These are phyloP conservation scores for Eimeria zaria DNA, from an alignment of 169 alveolate species.

Conservation along the genomic window DNA sequence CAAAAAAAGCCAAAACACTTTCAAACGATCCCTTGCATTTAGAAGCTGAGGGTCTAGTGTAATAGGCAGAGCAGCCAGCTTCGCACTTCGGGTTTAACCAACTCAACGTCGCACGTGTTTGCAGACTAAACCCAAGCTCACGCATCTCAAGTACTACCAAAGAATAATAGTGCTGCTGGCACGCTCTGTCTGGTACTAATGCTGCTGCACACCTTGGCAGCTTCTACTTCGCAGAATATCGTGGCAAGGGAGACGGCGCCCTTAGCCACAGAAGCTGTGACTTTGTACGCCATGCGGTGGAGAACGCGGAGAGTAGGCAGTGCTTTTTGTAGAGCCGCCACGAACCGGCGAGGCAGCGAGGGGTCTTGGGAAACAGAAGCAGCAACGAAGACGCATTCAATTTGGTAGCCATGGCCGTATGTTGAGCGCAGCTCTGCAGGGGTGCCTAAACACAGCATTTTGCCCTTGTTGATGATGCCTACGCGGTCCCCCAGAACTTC, in stretches of 20 bases:
- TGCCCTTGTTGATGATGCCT: constrained; percentile 91
- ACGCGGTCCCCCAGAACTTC: constrained; percentile 94
- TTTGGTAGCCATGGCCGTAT: constrained; percentile 92
- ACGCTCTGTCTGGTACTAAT: background rate
- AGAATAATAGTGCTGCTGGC: background rate
- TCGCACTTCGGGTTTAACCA: background rate
- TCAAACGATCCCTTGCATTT: background rate
- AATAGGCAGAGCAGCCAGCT: background rate
- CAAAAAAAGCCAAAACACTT: background rate
- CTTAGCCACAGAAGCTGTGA: constrained; percentile 62
- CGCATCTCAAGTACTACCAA: background rate
- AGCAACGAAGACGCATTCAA: constrained; percentile 73
- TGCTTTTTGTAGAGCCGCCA: background rate
- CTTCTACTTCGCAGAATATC: constrained; percentile 55
- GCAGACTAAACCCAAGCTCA: background rate
- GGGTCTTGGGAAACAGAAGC: constrained; percentile 45
- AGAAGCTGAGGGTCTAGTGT: background rate
- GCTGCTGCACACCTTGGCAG: constrained; percentile 13
- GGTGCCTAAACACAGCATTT: constrained; percentile 88
- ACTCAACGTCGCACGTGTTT: background rate
- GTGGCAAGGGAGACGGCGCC: constrained; percentile 70
- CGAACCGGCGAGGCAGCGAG: constrained; percentile 38
- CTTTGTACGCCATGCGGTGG: constrained; percentile 76
- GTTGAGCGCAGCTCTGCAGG: constrained; percentile 89
- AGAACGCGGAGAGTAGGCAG: constrained; percentile 51